These are phyloP conservation scores for Gnaphalium uliginosum DNA, from an alignment of 129 eudicot species.

Conservation along the genomic window DNA sequence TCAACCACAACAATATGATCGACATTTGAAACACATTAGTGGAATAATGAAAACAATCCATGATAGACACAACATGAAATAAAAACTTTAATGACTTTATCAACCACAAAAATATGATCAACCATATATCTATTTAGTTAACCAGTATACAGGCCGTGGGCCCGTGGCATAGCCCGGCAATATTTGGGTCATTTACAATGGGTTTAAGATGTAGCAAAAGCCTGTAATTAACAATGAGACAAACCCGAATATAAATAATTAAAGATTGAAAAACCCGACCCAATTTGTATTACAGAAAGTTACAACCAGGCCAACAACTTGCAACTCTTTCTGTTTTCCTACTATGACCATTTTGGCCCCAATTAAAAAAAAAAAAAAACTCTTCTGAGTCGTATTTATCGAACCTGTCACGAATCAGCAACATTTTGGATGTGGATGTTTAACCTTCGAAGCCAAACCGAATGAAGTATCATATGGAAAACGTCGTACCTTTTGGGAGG, in stretches of 20 bases:
- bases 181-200: not conserved
- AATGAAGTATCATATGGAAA: constrained; percentile 78
- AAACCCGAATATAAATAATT: not conserved
- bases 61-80: not conserved
- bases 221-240: not conserved
- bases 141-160: not conserved
- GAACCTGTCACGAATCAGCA: constrained; percentile 30
- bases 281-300: not conserved
- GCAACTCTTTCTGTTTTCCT: constrained; percentile 26
- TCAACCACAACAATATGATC: not conserved
- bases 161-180: not conserved
- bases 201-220: not conserved
- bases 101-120: not conserved
- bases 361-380: not conserved
- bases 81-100: constrained; percentile 1
- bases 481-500: constrained; percentile 77
- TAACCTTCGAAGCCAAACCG: constrained; percentile 82
- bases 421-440: constrained; percentile 44
- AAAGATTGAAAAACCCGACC: constrained; percentile 14
- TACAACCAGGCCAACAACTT: constrained; percentile 7
- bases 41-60: constrained; percentile 25
- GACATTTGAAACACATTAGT: not conserved
- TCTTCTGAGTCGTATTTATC: not conserved
- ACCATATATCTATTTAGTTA: not conserved
- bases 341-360: constrained; percentile 21